phyloP scores from a whole-genome alignment of 1,284 basidiomycete species.

The Naganishia liquefaciens region DNA sequence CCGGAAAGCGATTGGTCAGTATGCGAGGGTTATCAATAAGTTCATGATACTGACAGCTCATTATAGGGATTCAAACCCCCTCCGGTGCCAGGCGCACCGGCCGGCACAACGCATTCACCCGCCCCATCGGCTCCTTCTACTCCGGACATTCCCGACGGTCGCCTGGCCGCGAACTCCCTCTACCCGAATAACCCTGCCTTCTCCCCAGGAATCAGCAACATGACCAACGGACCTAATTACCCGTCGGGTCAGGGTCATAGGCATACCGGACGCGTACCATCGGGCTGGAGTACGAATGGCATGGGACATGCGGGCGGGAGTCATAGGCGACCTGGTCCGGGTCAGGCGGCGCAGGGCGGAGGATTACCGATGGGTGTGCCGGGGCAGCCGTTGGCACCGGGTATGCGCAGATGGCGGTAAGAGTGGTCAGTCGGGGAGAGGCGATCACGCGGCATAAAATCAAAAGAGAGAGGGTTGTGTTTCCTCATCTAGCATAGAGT shows the following conservation, averaged over 20 bases:
- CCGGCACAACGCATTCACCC: conserved; percentile 22
- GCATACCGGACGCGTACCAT: conserved; percentile 4
- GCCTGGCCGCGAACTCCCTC: conserved; percentile 5
- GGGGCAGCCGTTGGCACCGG: conserved; percentile 12
- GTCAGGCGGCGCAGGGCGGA: conserved; percentile 1
- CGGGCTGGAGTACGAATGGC: conserved; percentile 9
- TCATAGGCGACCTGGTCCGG: background rate
- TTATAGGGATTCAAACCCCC: conserved; percentile 44
- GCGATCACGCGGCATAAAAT: background rate
- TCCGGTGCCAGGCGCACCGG: conserved; percentile 24
- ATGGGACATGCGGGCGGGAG: conserved; percentile 9
- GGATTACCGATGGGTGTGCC: conserved; percentile 12
- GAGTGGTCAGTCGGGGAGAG: background rate
- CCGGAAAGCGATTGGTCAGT: conserved; percentile 55
- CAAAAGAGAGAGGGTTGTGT: too few species aligned
- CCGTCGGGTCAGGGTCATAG: background rate
- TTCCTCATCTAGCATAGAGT: too few species aligned
- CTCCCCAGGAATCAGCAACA: background rate
- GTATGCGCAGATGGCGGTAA: conserved; percentile 12
- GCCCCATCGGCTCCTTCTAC: conserved; percentile 24
- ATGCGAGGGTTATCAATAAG: too few species aligned
- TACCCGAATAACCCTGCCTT: conserved; percentile 19
- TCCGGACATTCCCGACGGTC: conserved; percentile 24
- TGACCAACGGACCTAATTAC: conserved; percentile 1
- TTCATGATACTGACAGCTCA: background rate